Evolutionary conservation across 2,329 filamentous ascomycete genomes (phyloP).

Genomic region (Diplocarpon rosae): DNA sequence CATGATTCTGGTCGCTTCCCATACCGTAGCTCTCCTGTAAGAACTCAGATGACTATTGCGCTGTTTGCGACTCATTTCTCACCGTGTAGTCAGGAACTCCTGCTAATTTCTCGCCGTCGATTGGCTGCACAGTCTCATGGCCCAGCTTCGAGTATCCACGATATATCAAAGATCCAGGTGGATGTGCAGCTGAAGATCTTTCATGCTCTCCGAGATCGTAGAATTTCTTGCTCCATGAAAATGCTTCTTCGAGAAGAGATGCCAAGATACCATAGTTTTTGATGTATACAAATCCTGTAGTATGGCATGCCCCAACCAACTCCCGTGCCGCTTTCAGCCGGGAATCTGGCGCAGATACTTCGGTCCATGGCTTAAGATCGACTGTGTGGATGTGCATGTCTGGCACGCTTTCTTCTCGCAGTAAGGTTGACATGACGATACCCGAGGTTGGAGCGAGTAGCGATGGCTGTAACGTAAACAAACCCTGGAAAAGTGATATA

Average conservation of each 20-base stretch:
- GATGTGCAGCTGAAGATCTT: slow-evolving; percentile 5
- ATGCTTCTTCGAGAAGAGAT: slow-evolving; percentile 4
- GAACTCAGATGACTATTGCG: background rate
- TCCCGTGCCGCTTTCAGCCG: slow-evolving; percentile 4
- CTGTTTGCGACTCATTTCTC: background rate
- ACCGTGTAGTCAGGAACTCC: slow-evolving; percentile 8
- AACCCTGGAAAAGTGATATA: too few relatives aligned
- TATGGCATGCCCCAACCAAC: slow-evolving; percentile 10
- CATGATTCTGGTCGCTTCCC: slow-evolving; percentile 33
- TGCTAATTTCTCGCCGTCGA: slow-evolving; percentile 2
- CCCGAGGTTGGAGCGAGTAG: too few relatives aligned
- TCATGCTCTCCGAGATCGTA: slow-evolving; percentile 4
- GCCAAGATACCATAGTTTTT: slow-evolving; percentile 8
- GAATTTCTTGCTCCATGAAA: slow-evolving; percentile 6
- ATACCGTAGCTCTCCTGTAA: slow-evolving; percentile 39
- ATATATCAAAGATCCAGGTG: background rate
- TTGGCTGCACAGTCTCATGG: slow-evolving; percentile 6
- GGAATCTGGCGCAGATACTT: too few relatives aligned
- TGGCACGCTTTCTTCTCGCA: too few relatives aligned
- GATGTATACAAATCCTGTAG: slow-evolving; percentile 11
- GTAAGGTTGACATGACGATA: too few relatives aligned
- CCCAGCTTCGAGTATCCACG: slow-evolving; percentile 9
- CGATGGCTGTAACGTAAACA: too few relatives aligned
- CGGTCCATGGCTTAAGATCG: too few relatives aligned
- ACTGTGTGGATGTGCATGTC: too few relatives aligned